Conservation (phyloP, 805 yeast genomes). For the Jamesozyma spencerorum region DNA sequence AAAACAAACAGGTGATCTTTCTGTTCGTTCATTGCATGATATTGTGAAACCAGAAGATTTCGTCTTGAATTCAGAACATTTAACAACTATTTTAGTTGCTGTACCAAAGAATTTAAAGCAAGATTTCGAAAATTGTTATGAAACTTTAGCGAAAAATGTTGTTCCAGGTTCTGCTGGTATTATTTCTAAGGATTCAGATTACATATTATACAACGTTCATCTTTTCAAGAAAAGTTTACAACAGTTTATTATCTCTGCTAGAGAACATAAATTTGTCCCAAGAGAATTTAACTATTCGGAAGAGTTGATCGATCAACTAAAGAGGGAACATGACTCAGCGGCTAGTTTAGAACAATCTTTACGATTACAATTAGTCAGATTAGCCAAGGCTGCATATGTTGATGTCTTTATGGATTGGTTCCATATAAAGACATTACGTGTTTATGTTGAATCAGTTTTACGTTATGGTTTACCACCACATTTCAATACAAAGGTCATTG, state of each 20-base stretch:
- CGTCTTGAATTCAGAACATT: slow-evolving; percentile 75
- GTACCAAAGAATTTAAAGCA: slow-evolving; percentile 61
- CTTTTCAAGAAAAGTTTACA: slow-evolving; percentile 72
- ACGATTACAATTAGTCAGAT: slow-evolving; percentile 68
- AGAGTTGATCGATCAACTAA: slow-evolving; percentile 58
- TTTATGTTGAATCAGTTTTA: slow-evolving; percentile 86
- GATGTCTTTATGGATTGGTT: slow-evolving; percentile 82
- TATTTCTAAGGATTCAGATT: slow-evolving; percentile 68
- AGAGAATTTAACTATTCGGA: slow-evolving; percentile 87
- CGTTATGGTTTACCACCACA: slow-evolving; percentile 96
- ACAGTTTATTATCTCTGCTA: slow-evolving; percentile 57
- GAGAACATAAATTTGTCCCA: slow-evolving; percentile 86
- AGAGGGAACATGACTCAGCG: slow-evolving; percentile 71
- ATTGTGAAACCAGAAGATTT: slow-evolving; percentile 77
- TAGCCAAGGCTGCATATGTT: slow-evolving; percentile 81
- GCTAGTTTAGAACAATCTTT: slow-evolving; percentile 63
- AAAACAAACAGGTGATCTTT: slow-evolving; percentile 85
- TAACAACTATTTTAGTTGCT: slow-evolving; percentile 77
- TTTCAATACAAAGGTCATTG: slow-evolving; percentile 48
- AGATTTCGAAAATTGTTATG: slow-evolving; percentile 64
- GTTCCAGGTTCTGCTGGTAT: slow-evolving; percentile 82
- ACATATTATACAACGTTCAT: slow-evolving; percentile 63
- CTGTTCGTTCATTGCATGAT: slow-evolving; percentile 84
- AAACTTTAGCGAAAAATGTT: slow-evolving; percentile 66
- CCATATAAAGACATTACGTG: slow-evolving; percentile 78